Conservation (phyloP, 352 stramenopile species). For the Globisporangium paroecandrum region DNA sequence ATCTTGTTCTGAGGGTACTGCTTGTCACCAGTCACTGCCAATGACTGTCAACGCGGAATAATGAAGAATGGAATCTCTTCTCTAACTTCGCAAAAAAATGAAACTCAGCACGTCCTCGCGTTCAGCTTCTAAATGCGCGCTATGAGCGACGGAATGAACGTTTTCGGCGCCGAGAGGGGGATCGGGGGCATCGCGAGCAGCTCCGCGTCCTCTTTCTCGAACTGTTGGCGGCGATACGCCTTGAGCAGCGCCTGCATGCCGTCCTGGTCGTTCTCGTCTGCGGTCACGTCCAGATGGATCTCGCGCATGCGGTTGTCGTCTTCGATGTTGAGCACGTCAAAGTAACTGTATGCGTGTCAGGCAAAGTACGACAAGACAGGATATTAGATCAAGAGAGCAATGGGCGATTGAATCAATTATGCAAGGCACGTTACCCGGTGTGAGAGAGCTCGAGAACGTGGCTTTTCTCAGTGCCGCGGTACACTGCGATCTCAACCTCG, state of each 20-base stretch:
- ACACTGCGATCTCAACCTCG: conserved; percentile 37
- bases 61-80: background rate
- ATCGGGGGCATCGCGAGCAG: conserved; percentile 35
- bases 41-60: too few species aligned
- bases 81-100: background rate
- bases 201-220: conserved; percentile 37
- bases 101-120: background rate
- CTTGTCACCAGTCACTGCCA: too few species aligned
- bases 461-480: conserved; percentile 20
- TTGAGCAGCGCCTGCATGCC: conserved; percentile 35
- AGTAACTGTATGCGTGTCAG: conserved; percentile 21
- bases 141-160: conserved; percentile 22
- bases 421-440: conserved; percentile 16
- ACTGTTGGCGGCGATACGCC: conserved; percentile 29
- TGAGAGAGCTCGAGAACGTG: conserved; percentile 29
- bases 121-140: conserved; percentile 6
- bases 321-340: conserved; percentile 41
- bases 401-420: background rate
- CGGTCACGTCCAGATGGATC: conserved; percentile 31
- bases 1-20: too few species aligned
- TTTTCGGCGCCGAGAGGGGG: conserved; percentile 29
- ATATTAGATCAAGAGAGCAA: background rate
- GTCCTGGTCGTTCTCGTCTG: conserved; percentile 35
- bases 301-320: conserved; percentile 26
- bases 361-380: background rate